These are phyloP conservation scores for Yamadazyma diddensiae DNA, from an alignment of 1,139 yeast genomes.

Conservation along the genomic window DNA sequence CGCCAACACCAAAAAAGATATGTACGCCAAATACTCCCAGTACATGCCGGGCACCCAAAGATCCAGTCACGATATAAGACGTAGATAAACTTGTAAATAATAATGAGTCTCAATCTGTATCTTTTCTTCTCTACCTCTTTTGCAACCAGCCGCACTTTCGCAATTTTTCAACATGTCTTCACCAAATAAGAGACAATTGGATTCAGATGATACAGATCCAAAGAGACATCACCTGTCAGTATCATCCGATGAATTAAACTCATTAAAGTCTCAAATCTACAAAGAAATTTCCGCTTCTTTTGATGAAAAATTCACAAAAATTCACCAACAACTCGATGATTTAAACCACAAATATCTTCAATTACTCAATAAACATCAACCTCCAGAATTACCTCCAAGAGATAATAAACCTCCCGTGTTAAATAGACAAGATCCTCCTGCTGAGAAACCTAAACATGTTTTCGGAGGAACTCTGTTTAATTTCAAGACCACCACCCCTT, in stretches of 20 bases:
- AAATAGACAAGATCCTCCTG: constrained; percentile 2
- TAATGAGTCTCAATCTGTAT: neutral
- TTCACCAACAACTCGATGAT: constrained; percentile 21
- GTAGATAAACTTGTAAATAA: neutral
- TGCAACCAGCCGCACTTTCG: constrained; percentile 1
- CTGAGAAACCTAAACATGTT: constrained; percentile 16
- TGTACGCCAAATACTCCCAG: constrained; percentile 31
- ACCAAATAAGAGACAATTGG: constrained; percentile 6
- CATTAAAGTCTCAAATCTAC: constrained; percentile 17
- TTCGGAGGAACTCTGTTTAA: constrained; percentile 33
- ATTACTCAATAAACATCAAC: constrained; percentile 3
- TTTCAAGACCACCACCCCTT: constrained; percentile 21
- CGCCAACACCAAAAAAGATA: constrained; percentile 1
- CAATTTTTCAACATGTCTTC: neutral
- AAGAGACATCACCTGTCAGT: constrained; percentile 3
- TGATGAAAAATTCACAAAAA: constrained; percentile 18
- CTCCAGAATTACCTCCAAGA: constrained; percentile 18
- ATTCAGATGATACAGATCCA: constrained; percentile 2
- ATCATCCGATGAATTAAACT: constrained; percentile 9
- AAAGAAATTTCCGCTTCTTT: constrained; percentile 18
- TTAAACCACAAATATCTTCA: constrained; percentile 15
- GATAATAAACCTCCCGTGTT: constrained; percentile 7
- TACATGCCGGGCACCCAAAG: constrained; percentile 16
- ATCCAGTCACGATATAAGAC: constrained; percentile 4
- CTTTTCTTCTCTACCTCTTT: neutral